Base-by-base conservation (phyloP, 192 early-diverging fungal genomes). In the Paraglomus occultum region DNA sequence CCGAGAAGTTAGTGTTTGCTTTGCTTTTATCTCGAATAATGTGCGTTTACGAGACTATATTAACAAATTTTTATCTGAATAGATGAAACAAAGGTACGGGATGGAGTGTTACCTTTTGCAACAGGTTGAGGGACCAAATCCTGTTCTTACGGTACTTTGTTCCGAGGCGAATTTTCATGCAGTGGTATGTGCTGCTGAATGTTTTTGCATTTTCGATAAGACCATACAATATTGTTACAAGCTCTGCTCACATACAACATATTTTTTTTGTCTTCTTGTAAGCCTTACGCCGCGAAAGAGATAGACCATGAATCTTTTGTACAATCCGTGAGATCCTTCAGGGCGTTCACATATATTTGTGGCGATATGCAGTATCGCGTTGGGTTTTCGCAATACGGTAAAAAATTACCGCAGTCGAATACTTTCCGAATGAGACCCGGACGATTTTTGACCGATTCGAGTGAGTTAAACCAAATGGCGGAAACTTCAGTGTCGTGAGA, bases 41-140 rank as follows among this genome's bases (percentile, higher is more conserved):
- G 31, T 31, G 31, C 3, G 31, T 31, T 31, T 31, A 31, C 1
- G 31, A 31, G 31, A 31, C 1, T 31, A 31, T 31, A 31, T 31
- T 31, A 42, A 18, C 63, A 11, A 8, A 54, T 3, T 54, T 51
- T 31, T 71, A 89, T 73, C 51, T 96, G 7, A 53, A 61, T 31
- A 31, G 31, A 2, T 31, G 31, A 31, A 31, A 31, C 31, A 31
- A 8, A 31, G 55, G 3, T 74, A 86, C 40, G 92, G 92, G 2
- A 90, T 98, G 65, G 90, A 92, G 44, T 83, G 89, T 39, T 92
- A 87, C 64, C 64, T 89, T 12, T 75, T 90, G 40, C 89, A 96
- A 74, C 81, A 88, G 46, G 48, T 98, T 4, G 89, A 92, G 12
- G 93, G 87, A 0, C 90, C 90, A 7, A 76, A 78, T 0, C 72